Conservation (phyloP, 306 rosid species). For the Clitoria ternatea region DNA sequence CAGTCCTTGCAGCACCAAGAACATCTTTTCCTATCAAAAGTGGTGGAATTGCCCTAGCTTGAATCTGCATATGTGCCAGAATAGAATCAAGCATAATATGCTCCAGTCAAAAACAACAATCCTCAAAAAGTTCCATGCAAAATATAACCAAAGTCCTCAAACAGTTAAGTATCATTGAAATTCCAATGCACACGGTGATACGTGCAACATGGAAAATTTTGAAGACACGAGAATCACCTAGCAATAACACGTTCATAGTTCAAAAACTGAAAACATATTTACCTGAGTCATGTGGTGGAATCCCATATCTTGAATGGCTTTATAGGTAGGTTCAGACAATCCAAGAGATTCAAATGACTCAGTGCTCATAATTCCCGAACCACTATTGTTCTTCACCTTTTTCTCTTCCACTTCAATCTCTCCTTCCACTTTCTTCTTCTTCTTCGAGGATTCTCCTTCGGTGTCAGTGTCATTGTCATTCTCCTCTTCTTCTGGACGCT, state of each 20-base stretch:
- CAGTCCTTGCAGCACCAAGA: conserved; percentile 98
- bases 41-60: conserved; percentile 71
- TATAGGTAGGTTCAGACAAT: conserved; percentile 55
- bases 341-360: conserved; percentile 51
- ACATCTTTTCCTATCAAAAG: conserved; percentile 77
- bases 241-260: too few relatives aligned
- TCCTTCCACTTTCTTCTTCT: conserved; percentile 16
- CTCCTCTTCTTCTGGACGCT: conserved; percentile 18
- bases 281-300: conserved; percentile 79
- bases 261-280: neutral
- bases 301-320: conserved; percentile 56
- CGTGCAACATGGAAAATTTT: too few relatives aligned
- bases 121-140: neutral
- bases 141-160: neutral
- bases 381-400: conserved; percentile 37
- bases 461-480: neutral
- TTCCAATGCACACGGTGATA: neutral
- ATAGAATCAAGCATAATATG: neutral
- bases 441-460: conserved; percentile 18
- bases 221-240: neutral
- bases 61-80: conserved; percentile 65
- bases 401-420: conserved; percentile 18
- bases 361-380: conserved; percentile 66
- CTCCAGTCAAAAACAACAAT: neutral
- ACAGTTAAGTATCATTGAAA: neutral